A percentile compares a stretch with the other conserved stretches of the same genome.
phyloP scores from a whole-genome alignment of 345 rosid genomes.

The Arabidopsis suecica region DNA sequence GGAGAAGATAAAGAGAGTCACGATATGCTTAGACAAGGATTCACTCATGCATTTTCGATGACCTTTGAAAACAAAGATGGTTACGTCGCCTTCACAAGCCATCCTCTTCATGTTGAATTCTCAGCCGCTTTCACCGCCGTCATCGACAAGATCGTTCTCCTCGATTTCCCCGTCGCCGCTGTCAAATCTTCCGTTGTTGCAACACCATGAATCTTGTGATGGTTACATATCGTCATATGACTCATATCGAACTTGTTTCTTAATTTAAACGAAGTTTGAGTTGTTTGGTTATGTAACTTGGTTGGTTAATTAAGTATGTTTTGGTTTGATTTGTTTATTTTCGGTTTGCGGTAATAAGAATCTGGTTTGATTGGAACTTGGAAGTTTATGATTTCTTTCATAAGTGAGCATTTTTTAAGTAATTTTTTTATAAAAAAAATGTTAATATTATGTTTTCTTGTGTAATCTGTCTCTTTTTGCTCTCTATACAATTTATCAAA shows the following conservation, averaged over 20 bases:
- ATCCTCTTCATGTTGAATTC: slow-evolving; percentile 77
- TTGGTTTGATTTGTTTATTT: slow-evolving; percentile 19
- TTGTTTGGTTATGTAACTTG: slow-evolving; percentile 29
- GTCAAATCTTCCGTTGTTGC: slow-evolving; percentile 53
- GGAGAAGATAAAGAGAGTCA: slow-evolving; percentile 80
- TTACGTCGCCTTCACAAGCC: slow-evolving; percentile 60
- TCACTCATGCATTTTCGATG: slow-evolving; percentile 80
- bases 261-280: slow-evolving; percentile 14
- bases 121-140: slow-evolving; percentile 77
- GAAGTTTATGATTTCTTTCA: not conserved
- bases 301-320: slow-evolving; percentile 39
- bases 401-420: not conserved
- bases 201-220: slow-evolving; percentile 27
- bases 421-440: not conserved
- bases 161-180: slow-evolving; percentile 63
- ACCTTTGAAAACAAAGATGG: slow-evolving; percentile 82
- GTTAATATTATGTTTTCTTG: not conserved
- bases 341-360: slow-evolving; percentile 23
- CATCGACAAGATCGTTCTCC: slow-evolving; percentile 76
- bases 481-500: not conserved
- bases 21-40: slow-evolving; percentile 96
- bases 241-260: slow-evolving; percentile 23
- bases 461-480: not conserved
- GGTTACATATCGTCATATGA: too few species aligned
- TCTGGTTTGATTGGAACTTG: slow-evolving; percentile 26